phyloP scores from a whole-genome alignment of 2,329 filamentous ascomycete genomes.

The Ophiostoma pallidulum region DNA sequence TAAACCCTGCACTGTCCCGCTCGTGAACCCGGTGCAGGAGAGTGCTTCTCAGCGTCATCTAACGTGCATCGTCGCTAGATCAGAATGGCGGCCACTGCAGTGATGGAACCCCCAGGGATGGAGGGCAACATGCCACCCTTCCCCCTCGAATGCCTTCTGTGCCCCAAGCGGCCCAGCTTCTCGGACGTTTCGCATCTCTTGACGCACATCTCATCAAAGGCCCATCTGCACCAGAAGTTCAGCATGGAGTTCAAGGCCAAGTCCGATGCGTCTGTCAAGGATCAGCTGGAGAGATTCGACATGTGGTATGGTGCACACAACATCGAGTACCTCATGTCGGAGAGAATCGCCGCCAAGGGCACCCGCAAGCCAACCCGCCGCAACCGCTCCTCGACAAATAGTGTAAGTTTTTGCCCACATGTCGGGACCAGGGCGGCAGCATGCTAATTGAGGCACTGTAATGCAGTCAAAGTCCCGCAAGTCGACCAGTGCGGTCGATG shows the following conservation, averaged over 20 bases:
- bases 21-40: no score
- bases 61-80: not conserved
- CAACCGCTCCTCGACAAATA: slow-evolving; percentile 16
- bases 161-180: slow-evolving; percentile 68
- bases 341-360: slow-evolving; percentile 69
- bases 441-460: no score
- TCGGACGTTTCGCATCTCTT: slow-evolving; percentile 87
- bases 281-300: slow-evolving; percentile 59
- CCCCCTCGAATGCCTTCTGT: slow-evolving; percentile 72
- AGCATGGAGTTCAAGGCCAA: slow-evolving; percentile 66
- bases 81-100: not conserved
- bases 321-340: slow-evolving; percentile 64
- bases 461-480: not conserved
- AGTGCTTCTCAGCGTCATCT: not conserved
- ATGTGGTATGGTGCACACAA: slow-evolving; percentile 66
- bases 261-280: slow-evolving; percentile 54
- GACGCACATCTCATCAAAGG: slow-evolving; percentile 86
- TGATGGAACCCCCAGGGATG: slow-evolving; percentile 16
- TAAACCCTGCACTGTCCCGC: no score
- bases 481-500: slow-evolving; percentile 3
- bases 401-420: slow-evolving; percentile 12
- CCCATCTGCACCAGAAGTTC: slow-evolving; percentile 78
- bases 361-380: slow-evolving; percentile 37
- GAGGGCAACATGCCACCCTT: slow-evolving; percentile 31
- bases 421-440: no score